Evolutionary conservation across 2,329 filamentous ascomycete genomes (phyloP).

Genomic region (Amesomyces nigricolor): DNA sequence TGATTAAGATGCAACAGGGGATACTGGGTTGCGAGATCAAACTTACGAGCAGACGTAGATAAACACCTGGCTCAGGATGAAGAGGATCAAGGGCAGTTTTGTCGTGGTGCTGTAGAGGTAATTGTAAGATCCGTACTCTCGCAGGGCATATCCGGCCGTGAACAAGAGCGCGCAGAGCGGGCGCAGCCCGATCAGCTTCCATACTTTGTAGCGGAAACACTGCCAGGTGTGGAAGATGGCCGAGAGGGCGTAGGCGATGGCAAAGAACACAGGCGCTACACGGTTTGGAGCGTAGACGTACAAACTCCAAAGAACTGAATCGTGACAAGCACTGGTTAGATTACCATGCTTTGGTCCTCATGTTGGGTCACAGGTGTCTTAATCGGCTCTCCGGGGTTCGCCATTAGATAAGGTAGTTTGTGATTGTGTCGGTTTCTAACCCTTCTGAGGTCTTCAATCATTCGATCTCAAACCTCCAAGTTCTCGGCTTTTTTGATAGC

Average conservation of each 20-base stretch:
- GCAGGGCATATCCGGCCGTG: constrained; percentile 47
- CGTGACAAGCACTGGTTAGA: not conserved
- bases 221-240: constrained; percentile 31
- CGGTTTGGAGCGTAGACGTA: constrained; percentile 34
- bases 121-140: constrained; percentile 47
- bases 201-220: constrained; percentile 43
- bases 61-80: constrained; percentile 39
- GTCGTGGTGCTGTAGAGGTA: constrained; percentile 33
- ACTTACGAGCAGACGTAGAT: constrained; percentile 39
- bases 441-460: too few species aligned
- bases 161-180: constrained; percentile 47
- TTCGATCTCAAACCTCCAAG: too few species aligned
- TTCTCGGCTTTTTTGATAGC: too few species aligned
- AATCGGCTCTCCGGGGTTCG: too few species aligned
- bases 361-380: not conserved
- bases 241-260: constrained; percentile 29
- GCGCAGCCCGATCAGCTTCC: constrained; percentile 45
- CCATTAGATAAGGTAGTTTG: too few species aligned
- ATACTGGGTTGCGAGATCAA: not conserved
- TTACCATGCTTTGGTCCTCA: not conserved
- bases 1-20: not conserved
- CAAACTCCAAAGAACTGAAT: constrained; percentile 25
- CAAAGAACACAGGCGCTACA: constrained; percentile 35
- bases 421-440: too few species aligned
- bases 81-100: constrained; percentile 37